Evolutionary conservation across 441 rosid species (phyloP), one percentile per base, ranked within the genome.

Genomic region (Isatis lusitanica): DNA sequence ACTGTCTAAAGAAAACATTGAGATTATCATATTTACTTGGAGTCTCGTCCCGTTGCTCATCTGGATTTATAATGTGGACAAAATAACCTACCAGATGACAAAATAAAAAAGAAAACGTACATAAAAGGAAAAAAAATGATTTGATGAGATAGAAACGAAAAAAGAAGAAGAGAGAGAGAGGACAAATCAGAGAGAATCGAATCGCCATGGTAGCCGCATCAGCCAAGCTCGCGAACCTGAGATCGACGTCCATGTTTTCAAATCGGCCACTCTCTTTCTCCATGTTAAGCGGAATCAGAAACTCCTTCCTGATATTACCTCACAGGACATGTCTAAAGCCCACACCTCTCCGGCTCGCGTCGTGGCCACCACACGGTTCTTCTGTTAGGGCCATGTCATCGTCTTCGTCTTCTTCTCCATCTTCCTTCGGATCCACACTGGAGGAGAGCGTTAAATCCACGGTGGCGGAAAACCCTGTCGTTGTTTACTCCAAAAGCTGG

Each of bases 401-500:
- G 1, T 42, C 63, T 4, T 52, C 61, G 0, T 67, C 61, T 6
- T 57, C 66, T 30, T 6, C 51, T 46, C 24, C 70, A 12, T 74
- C 74, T 53, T 81, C 94, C 16, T 89, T 71, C 42, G 94, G 92
- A n/a, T 84, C 97, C 51, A 85, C 89, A 80, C 88, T 90, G n/a
- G 96, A 90, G 80, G 97, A 87, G 46, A 78, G 52, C 24, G 86
- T 94, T 38, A 90, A 80, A 80, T 87, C 77, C 76, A 91, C 95
- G 15, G 85, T 91, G 5, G 70, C 73, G 17, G 87, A 86, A n/a
- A 90, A 94, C 73, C 91, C 91, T 17, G 95, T 88, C 36, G 98
- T 94, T 28, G 93, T 94, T 61, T 94, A 94, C 85, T 94, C 98
- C 78, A 94, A 90, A 79, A 60, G 80, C 71, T 94, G 92, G 92